These are phyloP conservation scores for Xylariaceae sp. DNA, from an alignment of 2,329 filamentous ascomycete species.

Conservation along the genomic window DNA sequence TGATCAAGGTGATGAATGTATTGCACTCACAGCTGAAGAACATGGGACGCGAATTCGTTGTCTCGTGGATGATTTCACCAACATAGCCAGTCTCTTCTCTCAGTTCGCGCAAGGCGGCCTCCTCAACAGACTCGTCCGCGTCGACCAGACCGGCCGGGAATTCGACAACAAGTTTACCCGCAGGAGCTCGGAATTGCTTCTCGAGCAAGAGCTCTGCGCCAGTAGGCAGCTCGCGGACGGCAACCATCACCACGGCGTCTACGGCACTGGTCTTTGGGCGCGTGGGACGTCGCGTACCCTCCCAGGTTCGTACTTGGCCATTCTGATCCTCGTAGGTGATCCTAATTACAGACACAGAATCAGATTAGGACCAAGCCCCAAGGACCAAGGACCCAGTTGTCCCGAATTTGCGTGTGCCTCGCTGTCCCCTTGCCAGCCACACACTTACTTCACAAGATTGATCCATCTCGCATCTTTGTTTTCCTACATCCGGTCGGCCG, in stretches of 20 bases:
- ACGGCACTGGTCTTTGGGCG: constrained; percentile 27
- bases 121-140: constrained; percentile 33
- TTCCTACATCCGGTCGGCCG: constrained; percentile 17
- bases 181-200: constrained; percentile 37
- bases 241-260: constrained; percentile 30
- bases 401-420: not conserved
- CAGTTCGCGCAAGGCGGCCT: constrained; percentile 36
- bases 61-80: constrained; percentile 29
- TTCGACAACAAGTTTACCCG: constrained; percentile 36
- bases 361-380: not conserved
- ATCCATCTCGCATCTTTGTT: constrained; percentile 32
- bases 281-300: constrained; percentile 25
- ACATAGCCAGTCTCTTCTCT: constrained; percentile 37
- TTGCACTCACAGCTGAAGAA: constrained; percentile 28
- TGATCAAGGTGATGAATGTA: not conserved
- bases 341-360: constrained; percentile 11
- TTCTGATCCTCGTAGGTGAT: constrained; percentile 30
- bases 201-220: constrained; percentile 33
- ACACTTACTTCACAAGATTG: constrained; percentile 29
- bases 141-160: constrained; percentile 38
- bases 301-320: constrained; percentile 28
- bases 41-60: constrained; percentile 22
- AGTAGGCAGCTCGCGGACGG: constrained; percentile 20
- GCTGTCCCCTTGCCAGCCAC: not conserved
- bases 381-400: not conserved